phyloP scores from a whole-genome alignment of 148 eudicot genomes.

The Agrostemma githago region DNA sequence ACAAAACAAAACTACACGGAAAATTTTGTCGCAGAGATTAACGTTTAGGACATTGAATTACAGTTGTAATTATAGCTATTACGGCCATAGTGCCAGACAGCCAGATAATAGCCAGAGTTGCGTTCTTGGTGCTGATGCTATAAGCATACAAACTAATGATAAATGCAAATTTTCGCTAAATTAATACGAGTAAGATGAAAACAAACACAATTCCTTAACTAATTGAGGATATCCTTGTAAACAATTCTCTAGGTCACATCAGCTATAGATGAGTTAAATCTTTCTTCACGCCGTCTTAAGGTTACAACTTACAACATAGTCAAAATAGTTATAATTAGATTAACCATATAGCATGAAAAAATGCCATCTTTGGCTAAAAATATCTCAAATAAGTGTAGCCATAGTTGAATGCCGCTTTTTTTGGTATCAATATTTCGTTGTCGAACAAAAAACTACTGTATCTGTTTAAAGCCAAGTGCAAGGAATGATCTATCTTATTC shows the following conservation, averaged over 20 bases:
- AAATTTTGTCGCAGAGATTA: background rate
- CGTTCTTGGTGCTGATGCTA: background rate
- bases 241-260: background rate
- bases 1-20: background rate
- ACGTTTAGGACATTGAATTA: background rate
- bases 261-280: slow-evolving; percentile 4
- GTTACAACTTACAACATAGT: no score
- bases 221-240: background rate
- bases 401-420: background rate
- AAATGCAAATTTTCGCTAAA: background rate
- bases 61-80: background rate
- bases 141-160: background rate
- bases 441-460: background rate
- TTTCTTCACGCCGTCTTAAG: no score
- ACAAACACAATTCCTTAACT: background rate
- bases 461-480: background rate
- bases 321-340: no score
- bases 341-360: no score
- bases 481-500: background rate
- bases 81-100: background rate
- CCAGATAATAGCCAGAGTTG: background rate
- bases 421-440: background rate
- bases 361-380: no score
- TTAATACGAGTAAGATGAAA: no score
- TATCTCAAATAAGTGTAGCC: no score